Evolutionary conservation across 345 rosid genomes (phyloP).

Genomic region (Gossypium australe): DNA sequence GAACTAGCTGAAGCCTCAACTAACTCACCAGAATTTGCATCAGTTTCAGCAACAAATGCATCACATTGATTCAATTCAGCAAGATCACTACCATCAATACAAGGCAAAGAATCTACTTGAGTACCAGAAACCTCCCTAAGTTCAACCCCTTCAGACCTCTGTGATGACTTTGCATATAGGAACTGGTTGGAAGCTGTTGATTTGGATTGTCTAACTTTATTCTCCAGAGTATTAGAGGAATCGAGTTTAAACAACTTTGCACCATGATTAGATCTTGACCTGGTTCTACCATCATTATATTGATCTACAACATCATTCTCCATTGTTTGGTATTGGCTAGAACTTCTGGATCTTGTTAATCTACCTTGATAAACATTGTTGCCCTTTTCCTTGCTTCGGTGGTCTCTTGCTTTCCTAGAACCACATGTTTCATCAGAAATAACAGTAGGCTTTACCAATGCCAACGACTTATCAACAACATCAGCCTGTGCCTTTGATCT

Average conservation of each 20-base stretch:
- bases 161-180: conserved; percentile 2
- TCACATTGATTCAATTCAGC: conserved; percentile 15
- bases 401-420: conserved; percentile 24
- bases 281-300: conserved; percentile 6
- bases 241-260: neutral
- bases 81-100: conserved; percentile 1
- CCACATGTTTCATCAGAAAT: conserved; percentile 24
- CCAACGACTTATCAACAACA: conserved; percentile 3
- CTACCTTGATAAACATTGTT: neutral
- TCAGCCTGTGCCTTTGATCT: neutral
- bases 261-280: conserved; percentile 6
- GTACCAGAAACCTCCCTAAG: conserved; percentile 13
- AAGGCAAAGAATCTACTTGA: conserved; percentile 14
- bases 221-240: neutral
- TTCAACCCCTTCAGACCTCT: conserved; percentile 7
- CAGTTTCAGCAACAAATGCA: conserved; percentile 18
- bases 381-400: conserved; percentile 17
- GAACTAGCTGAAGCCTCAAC: conserved; percentile 25
- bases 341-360: conserved; percentile 34
- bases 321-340: conserved; percentile 18
- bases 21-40: conserved; percentile 11
- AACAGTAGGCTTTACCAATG: conserved; percentile 18
- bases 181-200: neutral
- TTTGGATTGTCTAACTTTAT: neutral
- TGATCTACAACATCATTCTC: conserved; percentile 12